A percentile compares a stretch with the other conserved stretches of the same genome.
Conservation (phyloP, 2,329 filamentous ascomycete genomes). For the Leptographium flavum region DNA sequence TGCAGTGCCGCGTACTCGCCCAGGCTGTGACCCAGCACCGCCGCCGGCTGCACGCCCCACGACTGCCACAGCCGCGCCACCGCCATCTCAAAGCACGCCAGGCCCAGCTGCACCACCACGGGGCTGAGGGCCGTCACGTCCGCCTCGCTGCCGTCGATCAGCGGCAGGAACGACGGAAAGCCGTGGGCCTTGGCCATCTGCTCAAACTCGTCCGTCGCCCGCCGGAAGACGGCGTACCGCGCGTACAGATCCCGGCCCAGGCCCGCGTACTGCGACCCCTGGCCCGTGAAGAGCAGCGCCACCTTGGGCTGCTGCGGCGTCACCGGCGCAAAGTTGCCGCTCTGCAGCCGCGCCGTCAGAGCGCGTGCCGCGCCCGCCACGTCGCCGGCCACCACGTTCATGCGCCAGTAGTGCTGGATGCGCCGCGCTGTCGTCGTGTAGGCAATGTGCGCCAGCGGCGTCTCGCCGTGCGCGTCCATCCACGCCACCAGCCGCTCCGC, state of each 20-base stretch:
- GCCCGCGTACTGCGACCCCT: conserved; percentile 39
- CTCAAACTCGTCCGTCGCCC: conserved; percentile 42
- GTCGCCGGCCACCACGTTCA: conserved; percentile 28
- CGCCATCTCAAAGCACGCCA: conserved; percentile 43
- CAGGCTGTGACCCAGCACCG: conserved; percentile 47
- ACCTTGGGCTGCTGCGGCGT: conserved; percentile 29
- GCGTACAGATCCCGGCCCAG: conserved; percentile 36
- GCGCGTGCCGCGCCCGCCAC: conserved; percentile 27
- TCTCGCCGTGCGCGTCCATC: conserved; percentile 36
- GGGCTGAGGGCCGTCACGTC: conserved; percentile 32
- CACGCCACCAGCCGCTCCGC: conserved; percentile 38
- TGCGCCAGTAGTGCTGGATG: conserved; percentile 43
- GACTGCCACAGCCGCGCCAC: conserved; percentile 40
- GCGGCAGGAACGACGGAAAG: conserved; percentile 41
- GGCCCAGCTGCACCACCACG: conserved; percentile 36
- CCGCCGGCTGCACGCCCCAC: conserved; percentile 39
- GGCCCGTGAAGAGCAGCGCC: conserved; percentile 40
- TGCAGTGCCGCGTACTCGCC: conserved; percentile 64
- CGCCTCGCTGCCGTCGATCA: conserved; percentile 29
- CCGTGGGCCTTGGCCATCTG: conserved; percentile 33
- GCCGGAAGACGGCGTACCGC: conserved; percentile 31
- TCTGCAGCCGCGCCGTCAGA: conserved; percentile 25
- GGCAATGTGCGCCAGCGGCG: conserved; percentile 41
- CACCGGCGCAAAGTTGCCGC: conserved; percentile 27
- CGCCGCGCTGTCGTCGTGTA: conserved; percentile 56